Percentiles rank a stretch among this genome's conserved stretches.
Conservation (phyloP, 768 basidiomycete species). For the Trametes cingulata region DNA sequence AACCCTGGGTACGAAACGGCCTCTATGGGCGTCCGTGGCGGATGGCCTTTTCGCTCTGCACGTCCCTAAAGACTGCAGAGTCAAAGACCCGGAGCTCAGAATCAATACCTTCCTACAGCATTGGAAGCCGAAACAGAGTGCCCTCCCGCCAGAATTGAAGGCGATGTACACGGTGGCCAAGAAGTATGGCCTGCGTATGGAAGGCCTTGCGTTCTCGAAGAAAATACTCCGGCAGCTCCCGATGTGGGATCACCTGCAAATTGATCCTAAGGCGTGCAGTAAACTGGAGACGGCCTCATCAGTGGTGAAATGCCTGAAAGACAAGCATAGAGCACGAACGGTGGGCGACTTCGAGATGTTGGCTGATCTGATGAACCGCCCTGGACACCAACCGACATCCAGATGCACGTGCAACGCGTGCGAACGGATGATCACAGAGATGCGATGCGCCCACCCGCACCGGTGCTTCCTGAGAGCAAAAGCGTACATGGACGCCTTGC, state of each 20-base stretch:
- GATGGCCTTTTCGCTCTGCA: neutral
- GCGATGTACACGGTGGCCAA: neutral
- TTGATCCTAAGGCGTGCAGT: no score
- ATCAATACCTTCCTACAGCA: neutral
- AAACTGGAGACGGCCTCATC: no score
- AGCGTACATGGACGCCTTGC: no score
- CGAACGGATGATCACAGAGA: no score
- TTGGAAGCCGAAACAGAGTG: neutral
- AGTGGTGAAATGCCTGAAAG: no score
- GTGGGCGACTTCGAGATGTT: no score
- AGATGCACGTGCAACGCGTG: no score
- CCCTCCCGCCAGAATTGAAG: neutral
- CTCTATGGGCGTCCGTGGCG: slow-evolving; percentile 11
- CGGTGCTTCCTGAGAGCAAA: no score
- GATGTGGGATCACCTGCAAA: neutral
- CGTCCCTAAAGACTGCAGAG: neutral
- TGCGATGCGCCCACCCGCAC: no score
- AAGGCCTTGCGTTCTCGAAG: neutral
- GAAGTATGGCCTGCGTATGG: neutral
- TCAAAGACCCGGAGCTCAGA: neutral
- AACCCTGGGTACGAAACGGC: neutral
- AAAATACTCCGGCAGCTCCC: neutral
- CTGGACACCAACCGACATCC: no score
- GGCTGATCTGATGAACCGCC: no score
- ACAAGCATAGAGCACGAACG: no score